phyloP scores from a whole-genome alignment of 2,329 filamentous ascomycete species.

The Dactylonectria estremocensis region DNA sequence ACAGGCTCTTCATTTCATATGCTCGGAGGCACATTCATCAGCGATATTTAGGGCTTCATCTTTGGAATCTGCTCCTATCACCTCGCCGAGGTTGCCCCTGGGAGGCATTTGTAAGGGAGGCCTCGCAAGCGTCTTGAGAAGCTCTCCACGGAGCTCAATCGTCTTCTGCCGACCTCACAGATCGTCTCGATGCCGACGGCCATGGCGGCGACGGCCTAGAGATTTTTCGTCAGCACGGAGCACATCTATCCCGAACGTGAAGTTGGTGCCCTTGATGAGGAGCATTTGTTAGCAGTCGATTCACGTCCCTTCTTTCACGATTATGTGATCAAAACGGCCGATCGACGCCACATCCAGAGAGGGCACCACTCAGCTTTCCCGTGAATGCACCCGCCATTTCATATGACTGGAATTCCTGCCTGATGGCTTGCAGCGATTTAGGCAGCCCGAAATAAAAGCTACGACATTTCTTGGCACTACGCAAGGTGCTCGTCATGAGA shows the following conservation, averaged over 20 bases:
- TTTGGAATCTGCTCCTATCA: slow-evolving; percentile 22
- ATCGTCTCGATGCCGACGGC: slow-evolving; percentile 20
- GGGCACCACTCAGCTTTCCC: background rate
- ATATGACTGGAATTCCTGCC: slow-evolving; percentile 3
- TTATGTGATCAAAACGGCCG: background rate
- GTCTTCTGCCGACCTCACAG: slow-evolving; percentile 20
- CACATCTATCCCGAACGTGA: slow-evolving; percentile 24
- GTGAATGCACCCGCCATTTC: background rate
- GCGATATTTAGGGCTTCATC: slow-evolving; percentile 33
- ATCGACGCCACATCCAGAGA: background rate
- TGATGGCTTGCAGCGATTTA: slow-evolving; percentile 7
- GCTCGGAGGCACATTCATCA: slow-evolving; percentile 31
- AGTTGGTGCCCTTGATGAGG: background rate
- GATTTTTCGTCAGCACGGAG: slow-evolving; percentile 25
- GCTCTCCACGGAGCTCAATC: slow-evolving; percentile 24
- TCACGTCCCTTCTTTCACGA: background rate
- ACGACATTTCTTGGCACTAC: background rate
- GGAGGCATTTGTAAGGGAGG: slow-evolving; percentile 24
- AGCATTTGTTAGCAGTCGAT: too few species aligned
- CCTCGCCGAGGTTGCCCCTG: slow-evolving; percentile 32
- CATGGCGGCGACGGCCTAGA: slow-evolving; percentile 18
- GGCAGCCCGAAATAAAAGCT: background rate
- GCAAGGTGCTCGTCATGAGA: background rate
- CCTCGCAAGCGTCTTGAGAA: slow-evolving; percentile 23
- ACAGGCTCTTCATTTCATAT: slow-evolving; percentile 27